Base-by-base conservation (phyloP, 1,284 basidiomycete species). In the Ustilago nuda region DNA sequence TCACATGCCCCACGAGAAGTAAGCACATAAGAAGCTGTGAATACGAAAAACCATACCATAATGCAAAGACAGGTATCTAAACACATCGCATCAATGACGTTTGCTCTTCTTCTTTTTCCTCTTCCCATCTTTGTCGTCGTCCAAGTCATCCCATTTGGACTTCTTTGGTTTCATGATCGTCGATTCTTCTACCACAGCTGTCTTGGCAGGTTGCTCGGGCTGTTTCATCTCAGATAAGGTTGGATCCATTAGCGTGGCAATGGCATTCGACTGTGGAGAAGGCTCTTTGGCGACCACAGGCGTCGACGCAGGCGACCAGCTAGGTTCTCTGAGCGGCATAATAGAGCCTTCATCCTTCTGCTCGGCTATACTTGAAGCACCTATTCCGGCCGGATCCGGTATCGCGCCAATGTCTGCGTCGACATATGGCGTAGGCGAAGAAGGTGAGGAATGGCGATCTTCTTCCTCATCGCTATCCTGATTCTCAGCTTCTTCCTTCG, bases 401-500 rank as follows among this genome's bases (percentile, higher is more conserved):
- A 2, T 23, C 23, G 23, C 23, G 23, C 23, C 23, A 23, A 23
- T 23, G 23, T 23, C 23, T 23, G 23, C 23, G 23, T 23, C 2
- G 2, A 23, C 23, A 27, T 27, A 6, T n/a, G n/a, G n/a, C 4
- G 43, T 17, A 45, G 36, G 36, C 8, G 36, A 37, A 37, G 43
- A 45, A 19, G 43, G 0, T 3, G 23, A 27, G 23, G 23, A 8
- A 19, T 8, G 5, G 19, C 17, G 43, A 6, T 19, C 48, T 50
- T 27, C 30, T 50, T 32, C 30, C 12, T 50, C 48, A 32, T 72
- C n/a, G 15, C 12, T 32, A 13, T 83, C 82, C 2, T 77, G 69
- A 15, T 76, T 77, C 11, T 79, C 82, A 13, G 80, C 83, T n/a
- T 76, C 77, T 11, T 70, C 79, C 2, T 74, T 78, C 0, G 23